Evolutionary conservation across 75 land plant species (phyloP).

Genomic region (Cunninghamia lanceolata): DNA sequence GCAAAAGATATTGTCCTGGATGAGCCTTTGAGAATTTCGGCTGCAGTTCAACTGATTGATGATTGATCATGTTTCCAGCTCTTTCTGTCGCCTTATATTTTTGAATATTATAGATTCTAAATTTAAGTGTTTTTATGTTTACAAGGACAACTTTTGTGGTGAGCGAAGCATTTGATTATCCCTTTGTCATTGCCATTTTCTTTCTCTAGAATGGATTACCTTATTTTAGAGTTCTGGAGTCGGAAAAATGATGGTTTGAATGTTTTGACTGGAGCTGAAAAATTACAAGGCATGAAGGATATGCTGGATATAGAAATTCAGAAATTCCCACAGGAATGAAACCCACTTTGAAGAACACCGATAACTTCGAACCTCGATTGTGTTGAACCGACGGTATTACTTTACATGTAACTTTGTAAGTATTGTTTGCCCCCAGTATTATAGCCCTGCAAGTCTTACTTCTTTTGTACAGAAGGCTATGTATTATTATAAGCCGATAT

Average conservation of each 20-base stretch:
- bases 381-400: not conserved
- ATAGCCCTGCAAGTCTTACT: not conserved
- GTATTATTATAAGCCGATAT: not conserved
- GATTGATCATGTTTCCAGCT: constrained; percentile 12
- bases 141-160: not conserved
- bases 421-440: not conserved
- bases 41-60: constrained; percentile 38
- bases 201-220: not conserved
- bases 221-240: not conserved
- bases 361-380: not conserved
- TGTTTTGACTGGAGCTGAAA: not conserved
- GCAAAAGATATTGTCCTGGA: constrained; percentile 20
- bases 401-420: not conserved
- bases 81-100: not conserved
- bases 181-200: not conserved
- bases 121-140: not conserved
- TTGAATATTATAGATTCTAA: not conserved
- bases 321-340: not conserved
- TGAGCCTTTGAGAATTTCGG: constrained; percentile 33
- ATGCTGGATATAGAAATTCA: not conserved
- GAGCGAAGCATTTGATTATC: not conserved
- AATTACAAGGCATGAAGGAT: not conserved
- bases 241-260: not conserved
- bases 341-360: not conserved
- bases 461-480: not conserved